Conservation (phyloP, 2,329 filamentous ascomycete species). For the Penicillium rolfsii region DNA sequence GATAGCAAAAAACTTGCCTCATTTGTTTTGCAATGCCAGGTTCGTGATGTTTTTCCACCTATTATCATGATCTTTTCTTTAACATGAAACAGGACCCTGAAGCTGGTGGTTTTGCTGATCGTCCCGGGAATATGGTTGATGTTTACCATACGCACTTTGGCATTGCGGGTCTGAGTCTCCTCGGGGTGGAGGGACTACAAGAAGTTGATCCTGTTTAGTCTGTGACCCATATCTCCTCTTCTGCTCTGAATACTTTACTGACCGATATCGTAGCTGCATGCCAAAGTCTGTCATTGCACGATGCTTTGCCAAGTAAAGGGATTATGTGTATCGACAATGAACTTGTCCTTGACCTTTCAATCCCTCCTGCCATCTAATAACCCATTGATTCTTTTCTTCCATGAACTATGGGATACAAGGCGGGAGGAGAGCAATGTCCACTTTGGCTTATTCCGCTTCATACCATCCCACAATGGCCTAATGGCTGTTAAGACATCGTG, state of each 20-base stretch:
- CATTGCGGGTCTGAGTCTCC: slow-evolving; percentile 80
- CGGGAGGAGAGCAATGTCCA: slow-evolving; percentile 62
- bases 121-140: slow-evolving; percentile 93
- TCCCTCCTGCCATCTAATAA: slow-evolving; percentile 72
- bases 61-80: slow-evolving; percentile 9
- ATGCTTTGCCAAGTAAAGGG: slow-evolving; percentile 53
- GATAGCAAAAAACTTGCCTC: slow-evolving; percentile 74
- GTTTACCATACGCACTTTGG: slow-evolving; percentile 96
- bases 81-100: slow-evolving; percentile 65
- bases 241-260: slow-evolving; percentile 19
- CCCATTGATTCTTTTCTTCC: slow-evolving; percentile 54
- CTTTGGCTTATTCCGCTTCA: slow-evolving; percentile 48
- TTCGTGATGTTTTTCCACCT: slow-evolving; percentile 32
- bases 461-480: slow-evolving; percentile 42
- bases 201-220: slow-evolving; percentile 88
- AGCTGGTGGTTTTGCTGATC: slow-evolving; percentile 81
- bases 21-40: slow-evolving; percentile 87
- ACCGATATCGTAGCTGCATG: slow-evolving; percentile 60
- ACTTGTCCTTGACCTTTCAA: not conserved
- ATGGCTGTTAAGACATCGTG: slow-evolving; percentile 47
- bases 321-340: not conserved
- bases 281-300: slow-evolving; percentile 68
- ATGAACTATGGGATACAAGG: slow-evolving; percentile 71
- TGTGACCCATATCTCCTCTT: slow-evolving; percentile 33
- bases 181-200: slow-evolving; percentile 74